Evolutionary conservation across 2,329 filamentous ascomycete genomes (phyloP), one percentile per base, ranked within the genome.

Genomic region (Sclerotinia nivalis): DNA sequence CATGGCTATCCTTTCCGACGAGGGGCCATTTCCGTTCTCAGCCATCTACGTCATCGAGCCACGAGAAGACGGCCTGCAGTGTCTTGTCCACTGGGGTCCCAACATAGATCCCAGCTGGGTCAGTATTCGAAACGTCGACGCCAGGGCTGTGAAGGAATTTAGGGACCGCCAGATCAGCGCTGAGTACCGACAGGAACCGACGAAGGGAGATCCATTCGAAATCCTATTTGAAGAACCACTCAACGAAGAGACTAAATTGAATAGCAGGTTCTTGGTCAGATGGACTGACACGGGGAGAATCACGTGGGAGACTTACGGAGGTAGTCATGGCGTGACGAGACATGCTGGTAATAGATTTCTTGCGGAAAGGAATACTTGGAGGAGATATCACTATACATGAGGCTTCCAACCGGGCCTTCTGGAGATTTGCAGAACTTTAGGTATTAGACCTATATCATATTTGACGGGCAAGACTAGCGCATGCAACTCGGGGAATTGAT

Each of bases 341-440:
- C n/a, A 25, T 50, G 60, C 47, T 28, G 47, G 13, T 10, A 37
- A 28, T 34, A 9, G 20, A 12, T 64, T 64, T 13, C 5, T 49
- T 8, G 47, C 31, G 8, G 15, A 13, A 47, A 37, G 2, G 8
- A 50, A 40, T 0, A 40, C 2, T 2, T 64, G 60, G 60, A 20
- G 12, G 31, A 64, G 60, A 40, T 64, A 64, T 64, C 31, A 12
- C 4, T 64, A 64, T 10, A 25, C 7, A 15, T 64, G 31, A 64
- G 4, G 12, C 0, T 6, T 37, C 25, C 1, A 8, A 12, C 6
- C 7, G 22, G 15, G 22, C 0, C 3, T 37, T 37, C 4, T 15
- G 28, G 10, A 49, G 2, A n/a, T 1, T 49, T 4, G 9, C 10
- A 2, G 43, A 34, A 2, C 28, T 5, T n/a, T 6, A 9, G 13